A percentile compares a stretch with the other conserved stretches of the same genome.
Conservation (phyloP, 2,329 filamentous ascomycete species). For the Scedosporium aurantiacum region DNA sequence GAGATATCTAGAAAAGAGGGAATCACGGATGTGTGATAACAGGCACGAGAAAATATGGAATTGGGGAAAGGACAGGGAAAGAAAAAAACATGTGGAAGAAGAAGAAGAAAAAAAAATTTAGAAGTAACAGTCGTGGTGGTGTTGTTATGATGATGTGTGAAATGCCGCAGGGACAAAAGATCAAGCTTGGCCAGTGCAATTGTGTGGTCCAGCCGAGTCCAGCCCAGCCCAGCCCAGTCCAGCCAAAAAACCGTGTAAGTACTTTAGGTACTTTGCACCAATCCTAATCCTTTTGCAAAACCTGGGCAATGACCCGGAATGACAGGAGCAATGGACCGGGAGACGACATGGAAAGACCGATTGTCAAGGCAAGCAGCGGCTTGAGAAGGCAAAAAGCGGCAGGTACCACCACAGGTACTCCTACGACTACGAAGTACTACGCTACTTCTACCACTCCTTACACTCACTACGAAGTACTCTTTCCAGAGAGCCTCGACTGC, state of each 20-base stretch:
- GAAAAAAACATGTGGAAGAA: slow-evolving; percentile 1
- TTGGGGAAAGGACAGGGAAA: background rate
- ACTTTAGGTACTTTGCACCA: background rate
- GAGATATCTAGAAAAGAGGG: background rate
- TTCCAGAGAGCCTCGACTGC: no score
- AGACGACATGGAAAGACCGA: background rate
- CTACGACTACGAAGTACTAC: no score
- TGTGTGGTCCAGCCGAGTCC: background rate
- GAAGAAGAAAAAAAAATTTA: slow-evolving; percentile 1
- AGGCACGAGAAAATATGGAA: background rate
- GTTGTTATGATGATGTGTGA: slow-evolving; percentile 6
- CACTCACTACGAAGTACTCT: no score
- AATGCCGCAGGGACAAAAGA: slow-evolving; percentile 5
- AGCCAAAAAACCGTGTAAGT: background rate
- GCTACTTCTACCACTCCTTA: no score
- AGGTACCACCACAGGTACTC: no score
- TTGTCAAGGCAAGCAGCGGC: background rate
- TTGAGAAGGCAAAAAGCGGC: background rate
- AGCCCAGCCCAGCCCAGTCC: background rate
- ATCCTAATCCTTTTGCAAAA: background rate
- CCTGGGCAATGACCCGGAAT: background rate
- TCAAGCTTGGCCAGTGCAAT: background rate
- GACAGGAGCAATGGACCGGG: background rate
- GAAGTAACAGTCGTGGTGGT: background rate
- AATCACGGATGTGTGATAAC: background rate